Evolutionary conservation across 2,329 filamentous ascomycete species (phyloP), one percentile per base, ranked within the genome.

Genomic region (Ophioceras dolichostomum): DNA sequence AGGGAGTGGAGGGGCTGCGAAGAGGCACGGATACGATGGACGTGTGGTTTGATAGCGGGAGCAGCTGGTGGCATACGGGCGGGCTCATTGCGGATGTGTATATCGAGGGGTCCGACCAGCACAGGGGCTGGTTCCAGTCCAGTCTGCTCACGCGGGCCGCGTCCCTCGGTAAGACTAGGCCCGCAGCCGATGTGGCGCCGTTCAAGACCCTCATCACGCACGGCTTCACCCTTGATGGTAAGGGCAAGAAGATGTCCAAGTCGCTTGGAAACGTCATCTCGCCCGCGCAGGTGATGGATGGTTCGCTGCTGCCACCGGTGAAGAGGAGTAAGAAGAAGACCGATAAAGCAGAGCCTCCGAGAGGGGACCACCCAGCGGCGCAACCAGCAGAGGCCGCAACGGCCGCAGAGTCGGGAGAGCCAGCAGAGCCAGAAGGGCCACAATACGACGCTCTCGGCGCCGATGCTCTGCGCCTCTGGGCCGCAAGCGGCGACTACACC

Each of bases 201-300:
- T 98, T 93, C 64, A 83, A 79, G 51, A 83, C 76, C 4, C 67
- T 98, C n/a, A 79, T 95, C 42, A 98, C 91, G 0, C 91, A 98
- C 53, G 91, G 91, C 1, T 98, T 98, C 55, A 88, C 86, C 0
- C 73, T 98, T 2, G 91, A 98, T 49, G 71, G 81, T 35, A 65
- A 83, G 26, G 88, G 88, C n/a, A 86, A 84, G 54, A 98, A 98
- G 58, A 98, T 98, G 91, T 95, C 88, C 54, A 98, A 98, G 58
- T 95, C 87, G 0, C 63, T 95, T 2, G 91, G 91, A 13, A 98
- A 98, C 51, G 79, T 83, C 20, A 77, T 96, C 39, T 70, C 76
- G 0, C 88, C 89, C 0, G 65, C 73, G 6, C 69, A 94, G 43
- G 87, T 98, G 46, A 91, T 95, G 66, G 75, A 85, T 37, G 89